A percentile compares a stretch with the other conserved stretches of the same genome.
Conservation (phyloP, 2,329 filamentous ascomycete genomes). For the Neopestalotiopsis clavispora region DNA sequence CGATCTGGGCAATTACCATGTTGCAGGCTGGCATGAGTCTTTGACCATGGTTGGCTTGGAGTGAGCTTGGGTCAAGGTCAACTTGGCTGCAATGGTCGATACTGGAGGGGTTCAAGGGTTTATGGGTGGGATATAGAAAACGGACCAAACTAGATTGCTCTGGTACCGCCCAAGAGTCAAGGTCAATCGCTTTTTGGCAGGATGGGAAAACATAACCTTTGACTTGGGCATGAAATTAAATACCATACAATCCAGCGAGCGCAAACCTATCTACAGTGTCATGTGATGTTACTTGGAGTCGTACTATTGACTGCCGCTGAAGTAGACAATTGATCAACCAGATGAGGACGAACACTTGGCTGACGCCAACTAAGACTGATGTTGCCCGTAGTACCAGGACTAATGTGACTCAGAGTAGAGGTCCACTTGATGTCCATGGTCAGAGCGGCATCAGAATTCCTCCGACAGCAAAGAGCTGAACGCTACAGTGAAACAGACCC, state of each 20-base stretch:
- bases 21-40: background rate
- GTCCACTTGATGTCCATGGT: background rate
- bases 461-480: background rate
- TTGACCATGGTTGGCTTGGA: constrained; percentile 1
- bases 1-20: background rate
- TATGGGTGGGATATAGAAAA: constrained; percentile 8
- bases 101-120: background rate
- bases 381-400: too few relatives aligned
- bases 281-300: too few relatives aligned
- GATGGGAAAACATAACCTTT: constrained; percentile 8
- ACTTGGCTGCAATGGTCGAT: background rate
- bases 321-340: too few relatives aligned
- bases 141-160: background rate
- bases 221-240: constrained; percentile 2
- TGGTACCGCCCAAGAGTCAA: background rate
- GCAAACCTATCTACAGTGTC: too few relatives aligned
- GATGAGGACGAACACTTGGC: too few relatives aligned
- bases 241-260: background rate
- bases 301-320: too few relatives aligned
- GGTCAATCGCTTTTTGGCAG: background rate
- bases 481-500: background rate
- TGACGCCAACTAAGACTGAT: too few relatives aligned
- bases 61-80: background rate
- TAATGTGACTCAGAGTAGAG: too few relatives aligned
- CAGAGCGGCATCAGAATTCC: background rate